These are phyloP conservation scores for Dipteronia dyeriana DNA, from an alignment of 345 rosid species.

Conservation along the genomic window DNA sequence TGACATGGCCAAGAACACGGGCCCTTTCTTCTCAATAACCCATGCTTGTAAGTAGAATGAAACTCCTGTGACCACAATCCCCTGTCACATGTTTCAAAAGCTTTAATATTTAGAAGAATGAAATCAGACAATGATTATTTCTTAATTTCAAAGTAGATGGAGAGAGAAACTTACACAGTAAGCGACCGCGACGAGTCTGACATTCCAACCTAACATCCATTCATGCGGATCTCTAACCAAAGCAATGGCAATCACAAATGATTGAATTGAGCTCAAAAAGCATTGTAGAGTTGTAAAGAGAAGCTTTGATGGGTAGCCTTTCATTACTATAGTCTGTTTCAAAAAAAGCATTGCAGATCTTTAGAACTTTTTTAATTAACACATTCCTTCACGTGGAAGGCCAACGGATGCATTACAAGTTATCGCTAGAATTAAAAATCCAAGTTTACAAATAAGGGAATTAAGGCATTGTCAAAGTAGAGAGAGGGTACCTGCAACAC, in stretches of 20 bases:
- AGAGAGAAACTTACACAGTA: conserved; percentile 59
- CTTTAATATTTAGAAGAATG: too few species aligned
- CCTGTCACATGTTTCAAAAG: conserved; percentile 41
- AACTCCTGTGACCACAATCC: conserved; percentile 82
- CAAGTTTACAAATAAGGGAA: too few species aligned
- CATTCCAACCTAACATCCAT: conserved; percentile 86
- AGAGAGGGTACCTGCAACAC: conserved; percentile 64
- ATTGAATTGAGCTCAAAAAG: conserved; percentile 69
- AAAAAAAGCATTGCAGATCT: not conserved
- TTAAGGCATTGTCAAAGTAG: too few species aligned
- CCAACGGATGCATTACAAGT: too few species aligned
- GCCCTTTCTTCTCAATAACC: conserved; percentile 89
- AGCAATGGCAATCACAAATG: conserved; percentile 71
- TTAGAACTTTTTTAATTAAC: too few species aligned
- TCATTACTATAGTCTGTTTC: conserved; percentile 59
- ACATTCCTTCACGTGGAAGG: not conserved
- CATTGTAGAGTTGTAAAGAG: conserved; percentile 81
- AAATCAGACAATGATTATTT: too few species aligned
- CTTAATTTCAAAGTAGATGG: not conserved
- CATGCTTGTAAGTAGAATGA: conserved; percentile 88
- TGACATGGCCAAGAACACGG: conserved; percentile 88
- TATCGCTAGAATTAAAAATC: too few species aligned
- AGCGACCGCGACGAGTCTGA: conserved; percentile 69
- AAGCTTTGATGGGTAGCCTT: conserved; percentile 78
- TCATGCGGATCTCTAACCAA: conserved; percentile 67